Evolutionary conservation across 306 rosid species (phyloP).

Genomic region (Herpetospermum pedunculosum): DNA sequence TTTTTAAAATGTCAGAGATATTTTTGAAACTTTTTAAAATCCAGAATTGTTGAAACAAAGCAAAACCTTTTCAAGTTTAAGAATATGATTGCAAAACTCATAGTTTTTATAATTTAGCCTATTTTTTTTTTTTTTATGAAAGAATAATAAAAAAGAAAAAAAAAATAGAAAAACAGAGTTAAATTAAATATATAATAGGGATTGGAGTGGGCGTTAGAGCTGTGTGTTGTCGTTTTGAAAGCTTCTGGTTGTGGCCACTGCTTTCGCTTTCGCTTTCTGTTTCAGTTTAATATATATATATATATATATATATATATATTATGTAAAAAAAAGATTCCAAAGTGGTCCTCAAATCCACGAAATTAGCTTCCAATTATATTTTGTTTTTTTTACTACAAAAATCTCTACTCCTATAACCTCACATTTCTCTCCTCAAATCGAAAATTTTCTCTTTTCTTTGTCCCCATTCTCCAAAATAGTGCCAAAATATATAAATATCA

Average conservation of each 20-base stretch:
- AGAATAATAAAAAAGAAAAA: too few species aligned
- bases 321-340: not conserved
- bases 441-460: not conserved
- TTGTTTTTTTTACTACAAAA: not conserved
- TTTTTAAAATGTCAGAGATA: too few species aligned
- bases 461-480: too few species aligned
- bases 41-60: too few species aligned
- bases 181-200: not conserved
- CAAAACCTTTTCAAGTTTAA: too few species aligned
- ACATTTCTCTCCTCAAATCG: not conserved
- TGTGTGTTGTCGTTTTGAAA: not conserved
- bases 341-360: not conserved
- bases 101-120: too few species aligned
- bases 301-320: too few species aligned
- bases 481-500: too few species aligned
- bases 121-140: too few species aligned
- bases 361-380: not conserved
- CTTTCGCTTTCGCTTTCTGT: conserved; percentile 1
- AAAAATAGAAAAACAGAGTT: not conserved
- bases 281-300: not conserved
- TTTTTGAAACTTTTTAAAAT: too few species aligned
- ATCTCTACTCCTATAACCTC: not conserved
- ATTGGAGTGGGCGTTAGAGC: not conserved
- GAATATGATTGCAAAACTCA: too few species aligned
- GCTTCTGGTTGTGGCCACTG: not conserved